These are phyloP conservation scores for Trichophyton schoenleinii DNA, from an alignment of 2,329 filamentous ascomycete genomes.

Conservation along the genomic window DNA sequence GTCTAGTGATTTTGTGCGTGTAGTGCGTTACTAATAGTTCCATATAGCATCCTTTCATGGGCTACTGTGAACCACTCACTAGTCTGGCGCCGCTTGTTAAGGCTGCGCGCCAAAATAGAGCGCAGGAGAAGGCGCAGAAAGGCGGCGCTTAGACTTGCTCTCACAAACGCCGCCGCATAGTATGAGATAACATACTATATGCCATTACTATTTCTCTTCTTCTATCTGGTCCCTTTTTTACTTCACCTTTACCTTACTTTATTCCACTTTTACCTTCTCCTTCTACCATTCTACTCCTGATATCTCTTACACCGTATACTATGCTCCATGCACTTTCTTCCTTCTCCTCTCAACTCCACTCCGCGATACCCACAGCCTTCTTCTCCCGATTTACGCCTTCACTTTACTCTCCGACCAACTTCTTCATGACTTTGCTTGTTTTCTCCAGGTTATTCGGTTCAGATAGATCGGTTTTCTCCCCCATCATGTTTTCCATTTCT, in stretches of 20 bases:
- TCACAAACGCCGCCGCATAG: background rate
- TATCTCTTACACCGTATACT: background rate
- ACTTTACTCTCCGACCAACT: background rate
- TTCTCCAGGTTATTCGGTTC: background rate
- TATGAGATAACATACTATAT: background rate
- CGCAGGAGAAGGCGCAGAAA: conserved; percentile 70
- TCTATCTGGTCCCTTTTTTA: background rate
- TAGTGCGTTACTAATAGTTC: background rate
- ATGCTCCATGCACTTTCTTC: background rate
- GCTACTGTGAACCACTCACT: conserved; percentile 56
- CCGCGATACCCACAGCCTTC: background rate
- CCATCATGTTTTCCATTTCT: background rate
- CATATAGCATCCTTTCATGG: conserved; percentile 70
- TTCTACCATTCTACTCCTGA: background rate
- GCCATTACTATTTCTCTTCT: background rate
- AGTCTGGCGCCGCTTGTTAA: conserved; percentile 78
- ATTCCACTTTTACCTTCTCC: background rate
- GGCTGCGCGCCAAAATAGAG: conserved; percentile 71
- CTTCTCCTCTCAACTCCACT: background rate
- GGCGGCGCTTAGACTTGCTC: conserved; percentile 25
- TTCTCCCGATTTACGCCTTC: background rate
- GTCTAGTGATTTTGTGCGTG: background rate
- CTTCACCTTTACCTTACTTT: background rate
- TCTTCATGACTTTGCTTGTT: background rate
- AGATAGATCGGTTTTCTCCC: background rate